A percentile compares a stretch with the other conserved stretches of the same genome.
Evolutionary conservation across 192 early-diverging fungal species (phyloP).

Genomic region (Linnemannia zychae): DNA sequence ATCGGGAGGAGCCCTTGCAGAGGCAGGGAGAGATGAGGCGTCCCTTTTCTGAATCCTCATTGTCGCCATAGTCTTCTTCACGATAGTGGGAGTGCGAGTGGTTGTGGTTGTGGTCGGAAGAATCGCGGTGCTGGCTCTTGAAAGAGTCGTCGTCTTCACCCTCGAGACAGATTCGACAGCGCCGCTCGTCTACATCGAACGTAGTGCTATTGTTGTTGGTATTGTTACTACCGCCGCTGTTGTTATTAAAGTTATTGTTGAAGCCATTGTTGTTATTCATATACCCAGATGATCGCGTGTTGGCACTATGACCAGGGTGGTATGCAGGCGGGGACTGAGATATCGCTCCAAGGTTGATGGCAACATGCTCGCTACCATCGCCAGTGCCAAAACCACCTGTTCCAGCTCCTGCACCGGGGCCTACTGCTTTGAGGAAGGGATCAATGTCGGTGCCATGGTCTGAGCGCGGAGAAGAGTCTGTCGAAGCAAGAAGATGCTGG

Average conservation of each 20-base stretch:
- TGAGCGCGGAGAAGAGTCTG: not conserved
- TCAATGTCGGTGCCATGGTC: not conserved
- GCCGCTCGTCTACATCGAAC: conserved; percentile 13
- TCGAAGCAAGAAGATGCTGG: not conserved
- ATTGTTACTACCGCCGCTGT: not conserved
- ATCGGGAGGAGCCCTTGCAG: conserved; percentile 41
- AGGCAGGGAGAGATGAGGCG: conserved; percentile 45
- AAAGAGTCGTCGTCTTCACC: conserved; percentile 24
- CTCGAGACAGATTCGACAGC: conserved; percentile 53
- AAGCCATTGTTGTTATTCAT: not conserved
- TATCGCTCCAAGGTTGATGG: not conserved
- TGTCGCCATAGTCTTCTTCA: not conserved
- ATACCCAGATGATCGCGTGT: not conserved
- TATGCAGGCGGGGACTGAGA: not conserved
- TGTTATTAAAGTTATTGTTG: not conserved
- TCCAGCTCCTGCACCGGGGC: not conserved
- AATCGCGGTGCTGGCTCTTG: conserved; percentile 11
- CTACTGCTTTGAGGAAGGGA: not conserved
- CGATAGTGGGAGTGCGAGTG: not conserved
- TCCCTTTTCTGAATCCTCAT: not conserved
- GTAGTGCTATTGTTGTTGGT: not conserved
- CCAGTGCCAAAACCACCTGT: not conserved
- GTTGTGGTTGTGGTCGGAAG: conserved; percentile 26
- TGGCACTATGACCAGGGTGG: not conserved
- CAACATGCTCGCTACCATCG: not conserved